A percentile compares a stretch with the other conserved stretches of the same genome.
Conservation (phyloP, 345 rosid species). For the Noccaea bulbosa region DNA sequence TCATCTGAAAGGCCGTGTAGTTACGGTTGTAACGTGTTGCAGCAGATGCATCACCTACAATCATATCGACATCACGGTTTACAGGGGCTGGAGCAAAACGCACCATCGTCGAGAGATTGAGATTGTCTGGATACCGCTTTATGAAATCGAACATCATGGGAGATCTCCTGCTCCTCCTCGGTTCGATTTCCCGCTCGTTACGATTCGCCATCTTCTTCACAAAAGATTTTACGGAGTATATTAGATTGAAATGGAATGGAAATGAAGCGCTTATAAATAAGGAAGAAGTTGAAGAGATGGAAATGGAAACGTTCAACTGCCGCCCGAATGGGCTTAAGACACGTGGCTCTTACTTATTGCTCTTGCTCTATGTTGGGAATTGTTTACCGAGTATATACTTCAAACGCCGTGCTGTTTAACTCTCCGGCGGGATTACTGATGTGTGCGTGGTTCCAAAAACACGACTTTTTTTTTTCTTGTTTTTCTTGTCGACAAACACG, state of each 20-base stretch:
- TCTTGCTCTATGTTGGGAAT: too few species aligned
- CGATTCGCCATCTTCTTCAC: not conserved
- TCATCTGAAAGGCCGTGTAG: not conserved
- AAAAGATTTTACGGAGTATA: too few species aligned
- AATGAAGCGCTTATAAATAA: too few species aligned
- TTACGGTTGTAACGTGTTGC: not conserved
- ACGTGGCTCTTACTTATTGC: not conserved
- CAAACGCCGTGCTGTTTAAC: conserved; percentile 7
- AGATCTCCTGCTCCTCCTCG: not conserved
- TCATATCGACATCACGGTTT: not conserved
- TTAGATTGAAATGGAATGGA: too few species aligned
- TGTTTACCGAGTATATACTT: too few species aligned
- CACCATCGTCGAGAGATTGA: too few species aligned
- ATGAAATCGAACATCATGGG: too few species aligned
- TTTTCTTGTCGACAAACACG: too few species aligned
- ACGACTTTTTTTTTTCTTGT: not conserved
- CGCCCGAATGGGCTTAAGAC: not conserved
- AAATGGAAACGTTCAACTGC: not conserved
- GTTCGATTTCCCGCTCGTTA: not conserved
- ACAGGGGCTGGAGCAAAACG: too few species aligned
- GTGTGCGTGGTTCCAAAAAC: not conserved
- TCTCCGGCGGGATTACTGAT: not conserved
- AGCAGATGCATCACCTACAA: conserved; percentile 13
- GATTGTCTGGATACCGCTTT: too few species aligned
- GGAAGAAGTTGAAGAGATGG: not conserved